Evolutionary conservation across 345 rosid genomes (phyloP).

Genomic region (Eucalyptus sp.): DNA sequence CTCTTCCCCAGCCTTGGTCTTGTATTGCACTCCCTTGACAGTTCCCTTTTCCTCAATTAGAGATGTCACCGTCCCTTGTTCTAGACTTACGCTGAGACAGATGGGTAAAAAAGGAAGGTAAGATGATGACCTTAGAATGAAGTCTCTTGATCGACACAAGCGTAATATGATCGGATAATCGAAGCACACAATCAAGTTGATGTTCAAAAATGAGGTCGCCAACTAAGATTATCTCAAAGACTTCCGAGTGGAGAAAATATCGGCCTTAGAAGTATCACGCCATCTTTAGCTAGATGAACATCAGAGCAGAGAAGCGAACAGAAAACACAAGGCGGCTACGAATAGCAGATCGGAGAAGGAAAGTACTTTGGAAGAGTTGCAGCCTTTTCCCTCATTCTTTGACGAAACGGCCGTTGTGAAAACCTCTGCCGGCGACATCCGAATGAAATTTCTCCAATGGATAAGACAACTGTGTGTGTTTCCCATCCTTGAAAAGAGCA

Average conservation of each 20-base stretch:
- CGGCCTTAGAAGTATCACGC: not conserved
- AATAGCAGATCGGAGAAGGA: not conserved
- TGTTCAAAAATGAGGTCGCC: not conserved
- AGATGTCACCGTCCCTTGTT: conserved; percentile 29
- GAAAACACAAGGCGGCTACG: not conserved
- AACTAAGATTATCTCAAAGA: not conserved
- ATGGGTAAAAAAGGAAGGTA: not conserved
- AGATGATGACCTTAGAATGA: not conserved
- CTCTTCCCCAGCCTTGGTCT: conserved; percentile 12
- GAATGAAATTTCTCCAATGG: conserved; percentile 21
- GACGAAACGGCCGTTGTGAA: conserved; percentile 49
- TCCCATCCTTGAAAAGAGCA: conserved; percentile 35
- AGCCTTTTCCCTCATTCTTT: conserved; percentile 41
- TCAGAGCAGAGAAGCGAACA: not conserved
- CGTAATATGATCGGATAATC: not conserved
- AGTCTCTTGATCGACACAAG: not conserved
- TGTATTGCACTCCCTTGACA: conserved; percentile 23
- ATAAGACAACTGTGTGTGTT: conserved; percentile 17
- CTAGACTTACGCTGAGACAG: conserved; percentile 32
- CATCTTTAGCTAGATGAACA: not conserved
- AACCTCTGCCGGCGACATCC: conserved; percentile 31
- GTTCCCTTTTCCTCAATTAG: conserved; percentile 19
- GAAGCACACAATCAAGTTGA: not conserved
- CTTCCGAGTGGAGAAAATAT: not conserved
- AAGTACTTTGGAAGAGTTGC: conserved; percentile 36